These are phyloP conservation scores for Kwoniella botswanensis DNA, from an alignment of 768 basidiomycete species.

Conservation along the genomic window DNA sequence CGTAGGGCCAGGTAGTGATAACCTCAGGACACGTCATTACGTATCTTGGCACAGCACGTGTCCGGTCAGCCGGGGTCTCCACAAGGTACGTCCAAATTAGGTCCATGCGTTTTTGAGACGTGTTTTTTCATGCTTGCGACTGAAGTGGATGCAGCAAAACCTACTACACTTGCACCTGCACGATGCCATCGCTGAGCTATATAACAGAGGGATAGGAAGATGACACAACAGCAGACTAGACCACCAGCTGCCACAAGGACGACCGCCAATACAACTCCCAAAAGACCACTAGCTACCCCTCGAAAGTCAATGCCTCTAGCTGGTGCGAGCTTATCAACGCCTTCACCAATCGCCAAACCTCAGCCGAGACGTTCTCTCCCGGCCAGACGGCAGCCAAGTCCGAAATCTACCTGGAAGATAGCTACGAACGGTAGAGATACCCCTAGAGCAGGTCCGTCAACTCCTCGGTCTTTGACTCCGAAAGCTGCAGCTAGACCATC, in stretches of 20 bases:
- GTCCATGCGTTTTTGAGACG: conserved; percentile 10
- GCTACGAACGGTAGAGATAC: background rate
- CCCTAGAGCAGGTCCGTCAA: conserved; percentile 7
- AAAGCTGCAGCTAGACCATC: background rate
- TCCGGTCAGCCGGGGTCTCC: background rate
- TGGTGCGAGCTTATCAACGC: conserved; percentile 2
- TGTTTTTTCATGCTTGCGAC: conserved; percentile 3
- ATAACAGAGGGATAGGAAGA: background rate
- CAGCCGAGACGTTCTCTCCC: background rate
- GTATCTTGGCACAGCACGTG: background rate
- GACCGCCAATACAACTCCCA: background rate
- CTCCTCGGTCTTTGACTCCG: conserved; percentile 4
- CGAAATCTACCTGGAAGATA: background rate
- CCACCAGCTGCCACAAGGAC: background rate
- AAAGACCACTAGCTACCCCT: conserved; percentile 1
- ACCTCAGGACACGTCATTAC: conserved; percentile 4
- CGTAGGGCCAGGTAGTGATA: background rate
- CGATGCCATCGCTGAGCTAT: no score
- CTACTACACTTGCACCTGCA: no score
- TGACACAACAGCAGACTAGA: background rate
- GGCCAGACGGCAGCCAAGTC: background rate
- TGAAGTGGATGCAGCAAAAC: background rate
- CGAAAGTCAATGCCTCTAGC: conserved; percentile 3
- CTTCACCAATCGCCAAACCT: background rate
- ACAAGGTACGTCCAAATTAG: background rate